Evolutionary conservation across 2,329 filamentous ascomycete species (phyloP), one percentile per base, ranked within the genome.

Genomic region (Pyrenochaeta sp.): DNA sequence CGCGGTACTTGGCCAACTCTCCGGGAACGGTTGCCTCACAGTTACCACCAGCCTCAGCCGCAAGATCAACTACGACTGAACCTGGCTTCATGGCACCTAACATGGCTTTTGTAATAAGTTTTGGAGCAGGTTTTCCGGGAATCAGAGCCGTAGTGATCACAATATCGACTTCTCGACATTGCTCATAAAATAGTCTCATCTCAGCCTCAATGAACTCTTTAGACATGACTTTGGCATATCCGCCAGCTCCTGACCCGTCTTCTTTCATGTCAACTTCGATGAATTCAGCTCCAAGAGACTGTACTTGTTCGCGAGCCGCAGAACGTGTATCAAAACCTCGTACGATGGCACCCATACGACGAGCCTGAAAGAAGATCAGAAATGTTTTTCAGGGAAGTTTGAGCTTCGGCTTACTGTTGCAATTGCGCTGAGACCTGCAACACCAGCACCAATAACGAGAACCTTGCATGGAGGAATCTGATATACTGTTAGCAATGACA

Each of bases 71-170:
- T 60, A 96, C 79, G 3, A 96, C 88, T 3, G 89, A 94, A 15
- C 91, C 91, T 3, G 90, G 90, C 68, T 89, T 95, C 90, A 96
- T 96, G 30, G 87, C 85, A 55, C 86, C 81, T 19, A 93, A 78
- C 82, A 90, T 90, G 58, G 83, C 81, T 71, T 89, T 88, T 4
- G 87, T 92, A 60, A 96, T 92, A 20, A 96, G 77, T 61, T 87
- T 93, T 0, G 91, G 91, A 0, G 90, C 90, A 19, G 87, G 87
- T 57, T 81, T 87, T 43, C 90, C 91, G 0, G 91, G 91, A 48
- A 96, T 96, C 59, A 96, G 72, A n/a, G 91, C 91, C 1, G 91
- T 96, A 1, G 90, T 96, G 65, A 96, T 88, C 49, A 96, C 88
- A 52, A 96, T 96, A 70, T 96, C 90, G 37, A 96, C 90, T 26